Evolutionary conservation across 2,329 filamentous ascomycete genomes (phyloP).

Genomic region (Xylaria sp.): DNA sequence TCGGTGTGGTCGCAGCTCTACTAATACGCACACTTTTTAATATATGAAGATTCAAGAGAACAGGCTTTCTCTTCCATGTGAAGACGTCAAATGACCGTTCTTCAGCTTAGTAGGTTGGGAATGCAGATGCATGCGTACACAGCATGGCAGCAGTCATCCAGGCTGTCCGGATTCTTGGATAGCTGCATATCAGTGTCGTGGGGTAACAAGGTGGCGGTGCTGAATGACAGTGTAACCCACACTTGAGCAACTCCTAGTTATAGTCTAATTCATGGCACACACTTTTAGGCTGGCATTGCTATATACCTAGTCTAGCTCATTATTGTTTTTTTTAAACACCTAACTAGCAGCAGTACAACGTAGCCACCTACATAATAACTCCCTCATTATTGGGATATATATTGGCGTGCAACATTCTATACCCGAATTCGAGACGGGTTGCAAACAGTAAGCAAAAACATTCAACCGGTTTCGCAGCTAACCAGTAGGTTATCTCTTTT

Average conservation of each 20-base stretch:
- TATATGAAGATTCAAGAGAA: conserved; percentile 20
- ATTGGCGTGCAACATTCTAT: conserved; percentile 11
- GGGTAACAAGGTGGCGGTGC: conserved; percentile 22
- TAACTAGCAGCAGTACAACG: background rate
- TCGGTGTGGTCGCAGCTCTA: conserved; percentile 8
- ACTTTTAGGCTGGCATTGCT: background rate
- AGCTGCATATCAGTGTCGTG: conserved; percentile 23
- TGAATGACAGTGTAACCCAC: conserved; percentile 28
- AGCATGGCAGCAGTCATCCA: conserved; percentile 19
- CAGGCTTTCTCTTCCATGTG: conserved; percentile 24
- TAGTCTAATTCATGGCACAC: background rate
- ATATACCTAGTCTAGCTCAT: conserved; percentile 1
- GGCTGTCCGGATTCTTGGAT: conserved; percentile 18
- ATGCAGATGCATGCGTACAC: conserved; percentile 15
- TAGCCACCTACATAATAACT: conserved; percentile 2
- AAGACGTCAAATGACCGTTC: conserved; percentile 32
- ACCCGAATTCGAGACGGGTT: conserved; percentile 18
- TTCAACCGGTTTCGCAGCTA: conserved; percentile 22
- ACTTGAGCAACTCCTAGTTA: background rate
- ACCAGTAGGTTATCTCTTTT: conserved; percentile 29
- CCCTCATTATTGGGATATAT: conserved; percentile 15
- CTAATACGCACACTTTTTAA: conserved; percentile 14
- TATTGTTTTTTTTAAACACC: background rate
- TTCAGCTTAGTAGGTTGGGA: conserved; percentile 11
- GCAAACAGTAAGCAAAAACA: conserved; percentile 34